Base-by-base conservation (phyloP, 352 stramenopile genomes). In the Pythium aristosporum region DNA sequence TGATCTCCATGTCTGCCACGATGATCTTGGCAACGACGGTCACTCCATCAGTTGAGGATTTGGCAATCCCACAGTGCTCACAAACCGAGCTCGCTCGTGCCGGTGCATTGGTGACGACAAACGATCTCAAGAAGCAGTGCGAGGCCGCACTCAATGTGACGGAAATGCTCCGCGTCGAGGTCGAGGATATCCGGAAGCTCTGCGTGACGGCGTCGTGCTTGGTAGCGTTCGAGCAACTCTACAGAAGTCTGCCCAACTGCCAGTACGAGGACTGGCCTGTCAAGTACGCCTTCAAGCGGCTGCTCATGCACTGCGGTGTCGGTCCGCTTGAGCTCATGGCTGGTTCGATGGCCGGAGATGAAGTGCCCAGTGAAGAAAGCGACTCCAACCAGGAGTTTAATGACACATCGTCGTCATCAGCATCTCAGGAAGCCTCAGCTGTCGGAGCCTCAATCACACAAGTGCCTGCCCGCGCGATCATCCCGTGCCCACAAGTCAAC, bases 221-320 rank as follows among this genome's bases (percentile, higher is more conserved):
- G 32, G 37, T n/a, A 2, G 51, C 51, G 6, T 32, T 58, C 18
- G 20, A 36, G 36, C 18, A 58, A 34, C 51, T 58, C 8, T 58
- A 48, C 36, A 58, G 34, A 2, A 48, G 34, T 11, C 51, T 58
- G 20, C 51, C 51, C n/a, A 41, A 48, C 20, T 58, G 51, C 37
- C 20, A 34, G 7, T 58, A 48, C 34, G 8, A 48, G 32, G 34
- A 48, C 51, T 58, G 51, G 51, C 18, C 51, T 7, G 44, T 58
- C 51, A 58, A 58, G 34, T 47, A 36, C 51, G 47, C 25, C 34
- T 47, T 47, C 10, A 20, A 47, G 36, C 34, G 36, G 8, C 51
- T 58, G 3, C 51, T 58, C 5, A 46, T 36, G 51, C 51, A 58
- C 20, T 58, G 51, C 36, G 51, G 51, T 9, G 25, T 58, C 20